Evolutionary conservation across 2,329 filamentous ascomycete genomes (phyloP).

Genomic region (Acarospora socialis): DNA sequence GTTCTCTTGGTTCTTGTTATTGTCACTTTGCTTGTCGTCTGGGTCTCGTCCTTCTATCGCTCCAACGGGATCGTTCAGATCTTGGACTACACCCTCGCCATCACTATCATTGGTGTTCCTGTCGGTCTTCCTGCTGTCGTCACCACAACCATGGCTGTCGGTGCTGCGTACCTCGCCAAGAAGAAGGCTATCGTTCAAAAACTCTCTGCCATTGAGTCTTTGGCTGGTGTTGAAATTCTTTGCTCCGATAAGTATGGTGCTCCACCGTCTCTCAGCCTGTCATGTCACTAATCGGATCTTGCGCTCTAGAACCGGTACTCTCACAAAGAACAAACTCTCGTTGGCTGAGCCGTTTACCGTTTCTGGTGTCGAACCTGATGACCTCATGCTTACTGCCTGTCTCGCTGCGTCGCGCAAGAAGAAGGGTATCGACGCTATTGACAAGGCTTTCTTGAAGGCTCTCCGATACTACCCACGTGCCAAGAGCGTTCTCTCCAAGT

Average conservation of each 20-base stretch:
- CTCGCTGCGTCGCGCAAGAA: constrained; percentile 84
- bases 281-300: not conserved
- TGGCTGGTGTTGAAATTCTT: constrained; percentile 84
- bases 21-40: constrained; percentile 66
- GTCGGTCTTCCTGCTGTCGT: constrained; percentile 89
- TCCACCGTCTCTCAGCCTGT: no score
- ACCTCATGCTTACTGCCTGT: constrained; percentile 85
- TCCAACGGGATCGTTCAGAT: constrained; percentile 68
- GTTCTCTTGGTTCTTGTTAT: constrained; percentile 68
- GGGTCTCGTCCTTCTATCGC: constrained; percentile 78
- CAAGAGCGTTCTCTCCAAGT: constrained; percentile 67
- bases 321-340: constrained; percentile 90
- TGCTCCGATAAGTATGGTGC: constrained; percentile 94
- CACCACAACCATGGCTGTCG: constrained; percentile 89
- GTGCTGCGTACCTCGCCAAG: constrained; percentile 79
- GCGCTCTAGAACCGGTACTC: constrained; percentile 49
- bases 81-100: constrained; percentile 71
- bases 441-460: constrained; percentile 85
- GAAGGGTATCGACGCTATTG: constrained; percentile 89
- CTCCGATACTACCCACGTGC: constrained; percentile 70
- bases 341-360: constrained; percentile 74
- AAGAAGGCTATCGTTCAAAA: constrained; percentile 91
- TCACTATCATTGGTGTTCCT: constrained; percentile 83
- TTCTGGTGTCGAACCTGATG: constrained; percentile 66
- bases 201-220: constrained; percentile 78